These are phyloP conservation scores for Cymbopogon citratus DNA, from an alignment of 176 grass and related monocot species.

Conservation along the genomic window DNA sequence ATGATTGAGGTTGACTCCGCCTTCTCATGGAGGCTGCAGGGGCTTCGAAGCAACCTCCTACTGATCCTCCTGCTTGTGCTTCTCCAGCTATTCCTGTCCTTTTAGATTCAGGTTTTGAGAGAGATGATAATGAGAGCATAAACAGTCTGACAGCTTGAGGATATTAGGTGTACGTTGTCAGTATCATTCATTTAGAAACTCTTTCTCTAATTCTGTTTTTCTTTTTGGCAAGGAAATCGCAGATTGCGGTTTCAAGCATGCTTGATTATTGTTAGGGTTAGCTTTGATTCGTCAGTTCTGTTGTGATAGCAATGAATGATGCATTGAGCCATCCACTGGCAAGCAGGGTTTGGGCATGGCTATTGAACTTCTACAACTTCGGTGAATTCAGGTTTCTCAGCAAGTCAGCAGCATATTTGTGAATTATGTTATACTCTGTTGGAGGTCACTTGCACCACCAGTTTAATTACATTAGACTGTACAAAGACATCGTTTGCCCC, in stretches of 20 bases:
- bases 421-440: too few species aligned
- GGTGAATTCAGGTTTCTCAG: neutral
- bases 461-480: too few species aligned
- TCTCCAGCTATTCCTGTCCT: conserved; percentile 38
- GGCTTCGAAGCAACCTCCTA: neutral
- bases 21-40: conserved; percentile 45
- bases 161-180: conserved; percentile 43
- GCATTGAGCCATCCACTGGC: neutral
- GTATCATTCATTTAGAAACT: conserved; percentile 42
- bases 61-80: conserved; percentile 34
- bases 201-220: neutral
- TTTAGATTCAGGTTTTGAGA: neutral
- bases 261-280: conserved; percentile 28
- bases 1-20: conserved; percentile 79
- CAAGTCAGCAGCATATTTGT: neutral
- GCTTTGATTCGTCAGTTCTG: conserved; percentile 13
- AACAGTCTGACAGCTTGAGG: conserved; percentile 29
- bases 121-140: conserved; percentile 12
- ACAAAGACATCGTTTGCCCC: too few species aligned
- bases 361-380: neutral
- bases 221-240: neutral
- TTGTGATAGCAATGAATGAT: conserved; percentile 16
- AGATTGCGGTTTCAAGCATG: neutral
- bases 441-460: too few species aligned
- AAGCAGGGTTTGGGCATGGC: neutral